Base-by-base conservation (phyloP, 129 eudicot genomes). In the Heracleum sosnowskyi region DNA sequence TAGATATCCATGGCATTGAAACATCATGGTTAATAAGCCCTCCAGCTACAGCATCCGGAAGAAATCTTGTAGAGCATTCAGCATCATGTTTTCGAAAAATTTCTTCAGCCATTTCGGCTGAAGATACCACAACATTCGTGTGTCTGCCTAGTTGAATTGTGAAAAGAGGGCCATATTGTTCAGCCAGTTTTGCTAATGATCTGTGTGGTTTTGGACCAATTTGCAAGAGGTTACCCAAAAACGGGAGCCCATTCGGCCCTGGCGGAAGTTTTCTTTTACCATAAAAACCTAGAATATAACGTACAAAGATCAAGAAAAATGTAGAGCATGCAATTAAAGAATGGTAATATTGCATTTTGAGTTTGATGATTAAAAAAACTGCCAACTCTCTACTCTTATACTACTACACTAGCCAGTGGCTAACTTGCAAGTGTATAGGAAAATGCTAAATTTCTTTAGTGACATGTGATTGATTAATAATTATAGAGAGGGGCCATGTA, bases 111-210 rank as follows among this genome's bases (percentile, higher is more conserved):
- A 84, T 84, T 1, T 78, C 82, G 0, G 88, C 55, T 10, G 97
- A 87, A 11, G 97, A 86, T 11, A 83, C 89, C 5, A 92, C 84
- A 22, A 89, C 85, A 10, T 81, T 83, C 5, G 87, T 85, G 49
- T 86, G 81, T 28, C 44, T 75, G n/a, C n/a, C n/a, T n/a, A n/a
- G n/a, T n/a, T n/a, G n/a, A 74, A 92, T 81, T 24, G 92, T 86
- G 88, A 92, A 87, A 40, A 89, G 81, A 13, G 89, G 87, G 34
- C 91, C 91, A 35, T 85, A 75, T 41, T 70, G 83, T 20, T 83
- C 41, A 33, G 89, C 78, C 33, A 88, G 82, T n/a, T 83, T 82
- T 49, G 86, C 78, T 1, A 88, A 66, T 69, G 86, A 83, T 33
- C 79, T 83, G 22, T 85, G 91, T 2, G 89, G 91, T 41, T 85